These are phyloP conservation scores for Yamagishiella unicocca DNA, from an alignment of 139 green algal genomes.

Conservation along the genomic window DNA sequence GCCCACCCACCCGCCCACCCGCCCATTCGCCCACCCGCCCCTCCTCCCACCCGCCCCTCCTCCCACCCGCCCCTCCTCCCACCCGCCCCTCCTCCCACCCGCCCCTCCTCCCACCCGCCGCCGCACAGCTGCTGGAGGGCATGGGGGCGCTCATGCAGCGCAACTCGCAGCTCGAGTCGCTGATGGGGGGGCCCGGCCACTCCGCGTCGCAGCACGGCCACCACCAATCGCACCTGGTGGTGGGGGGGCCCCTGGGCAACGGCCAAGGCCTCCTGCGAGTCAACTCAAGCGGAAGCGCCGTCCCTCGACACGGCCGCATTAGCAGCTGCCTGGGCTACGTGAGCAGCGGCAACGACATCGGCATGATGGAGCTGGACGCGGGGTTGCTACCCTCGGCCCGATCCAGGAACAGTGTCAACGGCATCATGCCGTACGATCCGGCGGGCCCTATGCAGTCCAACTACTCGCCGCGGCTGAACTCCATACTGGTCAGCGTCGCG, in stretches of 20 bases:
- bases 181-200: neutral
- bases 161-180: slow-evolving; percentile 25
- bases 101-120: too few relatives aligned
- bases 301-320: neutral
- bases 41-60: too few relatives aligned
- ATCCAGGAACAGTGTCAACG: neutral
- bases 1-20: too few relatives aligned
- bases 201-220: neutral
- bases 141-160: slow-evolving; percentile 14
- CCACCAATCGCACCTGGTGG: neutral
- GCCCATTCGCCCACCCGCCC: too few relatives aligned
- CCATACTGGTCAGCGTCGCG: neutral
- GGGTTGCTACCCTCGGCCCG: neutral
- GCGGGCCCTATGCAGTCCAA: neutral
- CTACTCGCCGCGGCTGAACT: slow-evolving; percentile 4
- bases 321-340: slow-evolving; percentile 23
- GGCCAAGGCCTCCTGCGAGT: neutral
- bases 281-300: neutral
- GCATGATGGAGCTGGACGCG: neutral
- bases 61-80: too few relatives aligned
- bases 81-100: too few relatives aligned
- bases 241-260: neutral
- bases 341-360: neutral
- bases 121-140: slow-evolving; percentile 28
- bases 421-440: neutral